phyloP scores from a whole-genome alignment of 2,329 filamentous ascomycete species.

The Fusarium sambucinum region DNA sequence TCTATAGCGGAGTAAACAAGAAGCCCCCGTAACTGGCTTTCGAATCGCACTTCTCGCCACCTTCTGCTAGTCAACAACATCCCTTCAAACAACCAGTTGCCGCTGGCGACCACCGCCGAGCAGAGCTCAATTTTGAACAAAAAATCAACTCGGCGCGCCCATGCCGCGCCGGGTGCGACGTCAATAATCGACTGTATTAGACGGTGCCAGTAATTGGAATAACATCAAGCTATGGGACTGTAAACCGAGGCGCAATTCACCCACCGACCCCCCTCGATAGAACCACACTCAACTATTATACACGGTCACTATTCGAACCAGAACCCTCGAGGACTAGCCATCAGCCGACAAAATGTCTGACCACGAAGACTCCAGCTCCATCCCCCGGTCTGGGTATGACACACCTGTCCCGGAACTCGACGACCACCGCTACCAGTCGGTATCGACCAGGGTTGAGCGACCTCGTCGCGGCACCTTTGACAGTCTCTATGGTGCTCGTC shows the following conservation, averaged over 20 bases:
- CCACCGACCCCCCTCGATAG: conserved; percentile 29
- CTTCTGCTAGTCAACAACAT: conserved; percentile 14
- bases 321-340: conserved; percentile 9
- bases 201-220: conserved; percentile 29
- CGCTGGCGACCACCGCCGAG: conserved; percentile 44
- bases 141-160: conserved; percentile 53
- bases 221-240: conserved; percentile 49
- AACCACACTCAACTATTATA: conserved; percentile 21
- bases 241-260: conserved; percentile 48
- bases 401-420: conserved; percentile 85
- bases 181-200: conserved; percentile 38
- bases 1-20: conserved; percentile 96
- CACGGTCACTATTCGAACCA: conserved; percentile 16
- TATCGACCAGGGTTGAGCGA: conserved; percentile 69
- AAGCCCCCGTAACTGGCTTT: conserved; percentile 89
- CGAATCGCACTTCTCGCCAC: conserved; percentile 17
- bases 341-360: conserved; percentile 69
- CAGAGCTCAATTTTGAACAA: conserved; percentile 49
- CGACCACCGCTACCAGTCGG: conserved; percentile 81
- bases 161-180: conserved; percentile 54
- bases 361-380: conserved; percentile 70
- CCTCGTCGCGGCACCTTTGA: conserved; percentile 79
- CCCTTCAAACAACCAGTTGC: conserved; percentile 19
- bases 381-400: conserved; percentile 73
- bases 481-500: conserved; percentile 70